A percentile compares a stretch with the other conserved stretches of the same genome.
Evolutionary conservation across 2,329 filamentous ascomycete species (phyloP).

Genomic region (Pseudomassariella vexata): DNA sequence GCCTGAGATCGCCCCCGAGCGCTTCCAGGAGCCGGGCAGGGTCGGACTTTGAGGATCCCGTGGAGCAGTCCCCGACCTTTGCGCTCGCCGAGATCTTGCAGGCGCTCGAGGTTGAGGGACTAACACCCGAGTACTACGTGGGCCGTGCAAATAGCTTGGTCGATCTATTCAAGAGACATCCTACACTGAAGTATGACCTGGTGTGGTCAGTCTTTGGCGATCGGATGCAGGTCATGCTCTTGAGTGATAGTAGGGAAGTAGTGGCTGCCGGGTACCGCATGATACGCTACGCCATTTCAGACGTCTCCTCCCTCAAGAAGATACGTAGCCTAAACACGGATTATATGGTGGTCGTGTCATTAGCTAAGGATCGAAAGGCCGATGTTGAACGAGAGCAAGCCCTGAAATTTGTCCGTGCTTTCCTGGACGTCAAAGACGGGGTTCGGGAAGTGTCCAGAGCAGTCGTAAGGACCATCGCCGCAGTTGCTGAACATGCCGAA

Average conservation of each 20-base stretch:
- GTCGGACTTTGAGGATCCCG: constrained; percentile 60
- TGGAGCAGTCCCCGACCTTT: constrained; percentile 74
- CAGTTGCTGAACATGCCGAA: constrained; percentile 80
- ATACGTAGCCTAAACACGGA: constrained; percentile 88
- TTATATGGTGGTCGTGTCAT: constrained; percentile 81
- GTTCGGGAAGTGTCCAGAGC: constrained; percentile 81
- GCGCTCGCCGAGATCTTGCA: constrained; percentile 86
- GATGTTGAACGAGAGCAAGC: constrained; percentile 96
- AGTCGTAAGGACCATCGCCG: constrained; percentile 82
- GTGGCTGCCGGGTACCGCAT: constrained; percentile 92
- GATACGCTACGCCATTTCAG: constrained; percentile 89
- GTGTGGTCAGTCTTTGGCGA: constrained; percentile 94
- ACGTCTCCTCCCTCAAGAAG: constrained; percentile 80
- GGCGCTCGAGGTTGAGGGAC: constrained; percentile 78
- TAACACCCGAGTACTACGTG: constrained; percentile 93
- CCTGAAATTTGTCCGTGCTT: constrained; percentile 90
- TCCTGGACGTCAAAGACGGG: constrained; percentile 91
- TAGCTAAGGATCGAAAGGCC: constrained; percentile 95
- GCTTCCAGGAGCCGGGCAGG: constrained; percentile 48
- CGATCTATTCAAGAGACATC: constrained; percentile 91
- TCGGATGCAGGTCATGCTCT: constrained; percentile 89
- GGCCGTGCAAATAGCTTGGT: constrained; percentile 86
- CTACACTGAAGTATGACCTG: constrained; percentile 91
- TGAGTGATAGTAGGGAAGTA: constrained; percentile 93
- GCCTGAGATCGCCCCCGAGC: constrained; percentile 52